phyloP scores from a whole-genome alignment of 495 filamentous ascomycete species.

The Jackrogersella multiformis region DNA sequence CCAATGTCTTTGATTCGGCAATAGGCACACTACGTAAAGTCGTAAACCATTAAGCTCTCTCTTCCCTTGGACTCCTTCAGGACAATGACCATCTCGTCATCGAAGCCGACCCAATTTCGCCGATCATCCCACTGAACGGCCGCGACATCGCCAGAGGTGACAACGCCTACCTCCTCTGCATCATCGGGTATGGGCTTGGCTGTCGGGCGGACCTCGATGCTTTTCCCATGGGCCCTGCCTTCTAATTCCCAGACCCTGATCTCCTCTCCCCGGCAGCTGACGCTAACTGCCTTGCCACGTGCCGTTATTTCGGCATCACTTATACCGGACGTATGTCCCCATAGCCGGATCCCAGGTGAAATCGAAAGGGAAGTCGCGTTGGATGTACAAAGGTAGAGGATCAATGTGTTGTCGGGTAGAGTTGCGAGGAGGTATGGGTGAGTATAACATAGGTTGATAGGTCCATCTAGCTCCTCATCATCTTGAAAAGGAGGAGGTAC shows the following conservation, averaged over 20 bases:
- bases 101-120: conserved; percentile 82
- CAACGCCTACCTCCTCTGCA: conserved; percentile 23
- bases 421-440: conserved; percentile 93
- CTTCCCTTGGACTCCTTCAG: conserved; percentile 75
- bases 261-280: conserved; percentile 83
- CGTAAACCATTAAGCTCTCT: conserved; percentile 85
- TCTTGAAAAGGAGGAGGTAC: conserved; percentile 30
- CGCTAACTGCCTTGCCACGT: conserved; percentile 89
- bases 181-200: conserved; percentile 45
- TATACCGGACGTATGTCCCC: conserved; percentile 94
- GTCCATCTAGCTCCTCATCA: conserved; percentile 52
- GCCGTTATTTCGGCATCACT: conserved; percentile 85
- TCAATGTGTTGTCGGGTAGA: conserved; percentile 90
- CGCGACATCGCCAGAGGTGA: conserved; percentile 15
- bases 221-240: conserved; percentile 62
- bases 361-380: conserved; percentile 72
- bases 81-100: conserved; percentile 92
- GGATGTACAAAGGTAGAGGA: conserved; percentile 85
- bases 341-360: conserved; percentile 78
- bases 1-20: not conserved
- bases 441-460: conserved; percentile 82
- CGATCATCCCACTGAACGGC: conserved; percentile 47
- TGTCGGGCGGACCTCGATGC: conserved; percentile 55
- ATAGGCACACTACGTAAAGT: conserved; percentile 72
- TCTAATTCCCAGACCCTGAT: conserved; percentile 96